Conservation (phyloP, 139 green algal species). For the Chara braunii region DNA sequence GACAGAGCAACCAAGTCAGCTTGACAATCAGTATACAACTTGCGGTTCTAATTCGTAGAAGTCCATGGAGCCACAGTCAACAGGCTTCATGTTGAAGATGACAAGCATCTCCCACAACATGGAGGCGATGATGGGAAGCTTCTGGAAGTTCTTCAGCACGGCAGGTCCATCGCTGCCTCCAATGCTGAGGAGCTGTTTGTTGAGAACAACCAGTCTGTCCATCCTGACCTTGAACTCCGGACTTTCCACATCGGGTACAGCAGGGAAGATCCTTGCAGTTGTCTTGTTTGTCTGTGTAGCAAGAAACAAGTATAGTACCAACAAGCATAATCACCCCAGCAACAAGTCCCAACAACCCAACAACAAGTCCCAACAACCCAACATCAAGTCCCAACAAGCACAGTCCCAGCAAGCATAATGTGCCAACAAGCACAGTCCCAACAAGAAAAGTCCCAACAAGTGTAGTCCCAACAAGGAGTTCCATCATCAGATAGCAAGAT, state of each 20-base stretch:
- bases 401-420: too few relatives aligned
- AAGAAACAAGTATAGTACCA: too few relatives aligned
- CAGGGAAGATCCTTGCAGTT: constrained; percentile 89
- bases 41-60: constrained; percentile 44
- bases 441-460: too few relatives aligned
- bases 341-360: too few relatives aligned
- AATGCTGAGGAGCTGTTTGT: constrained; percentile 70
- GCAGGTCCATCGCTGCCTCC: constrained; percentile 52
- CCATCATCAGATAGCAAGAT: too few relatives aligned
- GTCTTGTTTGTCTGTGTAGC: constrained; percentile 96
- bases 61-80: constrained; percentile 66
- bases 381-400: too few relatives aligned
- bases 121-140: constrained; percentile 61
- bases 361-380: too few relatives aligned
- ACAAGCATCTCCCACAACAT: constrained; percentile 69
- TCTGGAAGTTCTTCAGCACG: constrained; percentile 67
- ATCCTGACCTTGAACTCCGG: constrained; percentile 76
- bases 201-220: constrained; percentile 71
- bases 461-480: too few relatives aligned
- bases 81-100: constrained; percentile 77
- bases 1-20: neutral
- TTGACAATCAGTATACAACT: constrained; percentile 45
- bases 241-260: constrained; percentile 74
- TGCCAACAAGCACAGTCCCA: too few relatives aligned
- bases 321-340: too few relatives aligned